Base-by-base conservation (phyloP, 345 rosid genomes). In the Pseudoturritis turrita region DNA sequence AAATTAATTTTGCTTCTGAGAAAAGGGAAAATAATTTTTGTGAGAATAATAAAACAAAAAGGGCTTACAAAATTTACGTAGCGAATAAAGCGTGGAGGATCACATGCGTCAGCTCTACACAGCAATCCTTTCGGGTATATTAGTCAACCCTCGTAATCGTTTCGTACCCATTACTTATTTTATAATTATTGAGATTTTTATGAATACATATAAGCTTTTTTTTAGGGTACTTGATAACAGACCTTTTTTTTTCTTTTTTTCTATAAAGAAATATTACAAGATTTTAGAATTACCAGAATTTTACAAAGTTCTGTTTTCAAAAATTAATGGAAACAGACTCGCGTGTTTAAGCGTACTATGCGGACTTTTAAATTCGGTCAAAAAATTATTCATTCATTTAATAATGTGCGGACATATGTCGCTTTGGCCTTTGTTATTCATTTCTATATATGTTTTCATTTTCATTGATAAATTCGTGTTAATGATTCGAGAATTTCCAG, bases 71-170 rank as follows among this genome's bases (percentile, higher is more conserved):
- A 17, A 8, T 2, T 25, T 47, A 71, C 43, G 74, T 26, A 67
- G 49, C 51, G 46, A 8, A 36, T 49, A 60, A 68, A 60, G 68
- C 51, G 33, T 60, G 14, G 52, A 50, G 18, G 31, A 70, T 49
- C 67, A 49, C 74, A 70, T 70, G 74, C 52, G 51, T 60, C 60
- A 60, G 31, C 60, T 37, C 59, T 36, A 49, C 5, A 49, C 41
- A 59, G 49, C 59, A 17, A 60, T 49, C 11, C 22, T 37, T 43
- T 59, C 5, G n/a, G 40, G 28, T 21, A 26, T 57, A 23, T 36
- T 49, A 37, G 59, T 70, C 67, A 59, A 59, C 59, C 56, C 54
- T 50, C 21, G 26, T 70, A 8, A 70, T 15, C 37, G 52, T 43
- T 44, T 59, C 26, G 40, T 70, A 12, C 50, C 17, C 50, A 35